Evolutionary conservation across 345 rosid genomes (phyloP), one percentile per base, ranked within the genome.

Genomic region (Boechera stricta): DNA sequence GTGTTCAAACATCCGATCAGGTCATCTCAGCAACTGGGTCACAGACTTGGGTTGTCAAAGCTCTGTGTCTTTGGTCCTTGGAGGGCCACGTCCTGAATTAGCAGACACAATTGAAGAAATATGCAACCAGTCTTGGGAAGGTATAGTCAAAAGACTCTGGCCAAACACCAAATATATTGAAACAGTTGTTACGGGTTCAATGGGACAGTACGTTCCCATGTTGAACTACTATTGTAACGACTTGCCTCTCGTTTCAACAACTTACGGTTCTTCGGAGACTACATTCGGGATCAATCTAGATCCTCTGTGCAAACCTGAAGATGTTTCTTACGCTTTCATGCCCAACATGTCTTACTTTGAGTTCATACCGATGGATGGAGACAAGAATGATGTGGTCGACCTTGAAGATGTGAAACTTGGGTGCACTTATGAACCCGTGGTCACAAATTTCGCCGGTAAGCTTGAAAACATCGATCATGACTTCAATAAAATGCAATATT

Each of bases 291-390:
- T 94, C 75, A 94, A 94, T 69, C 80, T 91, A 3, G 81, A 86
- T 66, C 98, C 97, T 15, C 60, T 91, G 5, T 80, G 96, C 82
- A 64, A 84, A 24, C 97, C 98, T 36, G 81, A 79, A 9, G 91
- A 91, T 64, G 97, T 94, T 32, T 85, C 98, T 35, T 94, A 94
- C 78, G 84, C 96, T 26, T 88, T 94, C 69, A 78, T 94, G 59
- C 91, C 98, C 0, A 91, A 91, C 68, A 90, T 94, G 96, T 91
- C 94, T 66, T 94, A 85, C 76, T 91, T 91, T 58, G 98, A 94
- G 85, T 94, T 94, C 85, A 60, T 94, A 39, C 87, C 87, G 0
- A 82, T 87, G 52, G 84, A 86, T 73, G 86, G 89, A 59, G 69
- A 66, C n/a, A 79, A 28, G 13, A 39, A 56, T 21, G 80, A 86